Base-by-base conservation (phyloP, 768 basidiomycete species). In the Royoungia palumana region DNA sequence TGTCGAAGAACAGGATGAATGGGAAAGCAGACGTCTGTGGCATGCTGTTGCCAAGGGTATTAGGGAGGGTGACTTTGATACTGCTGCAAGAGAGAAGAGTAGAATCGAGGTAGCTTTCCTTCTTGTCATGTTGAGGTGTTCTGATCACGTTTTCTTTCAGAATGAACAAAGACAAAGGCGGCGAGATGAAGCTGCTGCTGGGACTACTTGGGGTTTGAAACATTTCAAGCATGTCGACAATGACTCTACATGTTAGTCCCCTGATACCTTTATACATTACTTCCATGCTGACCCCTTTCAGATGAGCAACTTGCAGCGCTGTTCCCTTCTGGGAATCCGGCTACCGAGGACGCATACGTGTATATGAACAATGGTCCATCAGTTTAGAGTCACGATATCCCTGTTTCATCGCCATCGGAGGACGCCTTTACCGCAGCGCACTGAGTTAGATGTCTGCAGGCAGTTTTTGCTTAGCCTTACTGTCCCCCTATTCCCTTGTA, bases 121-220 rank as follows among this genome's bases (percentile, higher is more conserved):
- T 21, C 12, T 22, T 22, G 3, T 14, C 17, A 10, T 24, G 22
- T 7, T 2, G 12, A 12, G 4, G 39, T 27, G 6, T 34, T 2
- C 5, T 54, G 14, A 53, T 21, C 7, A 24, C n/a, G n/a, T 40
- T 22, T 39, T n/a, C 21, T 41, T 45, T 27, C 55, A 95, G 93
- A 96, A 95, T 56, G 89, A 94, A 28, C 93, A 96, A 71, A 78
- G 95, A 48, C 91, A 95, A 70, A 77, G 80, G 68, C 75, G 95
- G 53, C 85, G 82, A 60, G 89, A 94, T 53, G 95, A 98, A 66
- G 57, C 61, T 8, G 82, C 86, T 0, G 82, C 76, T n/a, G 84
- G 81, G 2, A 81, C 76, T 10, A 72, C 76, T 1, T 95, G 93
- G 91, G 61, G 76, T 49, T 67, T 90, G 52, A 85, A 82, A 66